These are phyloP conservation scores for Stylosanthes scabra DNA, from an alignment of 331 rosid species.

Conservation along the genomic window DNA sequence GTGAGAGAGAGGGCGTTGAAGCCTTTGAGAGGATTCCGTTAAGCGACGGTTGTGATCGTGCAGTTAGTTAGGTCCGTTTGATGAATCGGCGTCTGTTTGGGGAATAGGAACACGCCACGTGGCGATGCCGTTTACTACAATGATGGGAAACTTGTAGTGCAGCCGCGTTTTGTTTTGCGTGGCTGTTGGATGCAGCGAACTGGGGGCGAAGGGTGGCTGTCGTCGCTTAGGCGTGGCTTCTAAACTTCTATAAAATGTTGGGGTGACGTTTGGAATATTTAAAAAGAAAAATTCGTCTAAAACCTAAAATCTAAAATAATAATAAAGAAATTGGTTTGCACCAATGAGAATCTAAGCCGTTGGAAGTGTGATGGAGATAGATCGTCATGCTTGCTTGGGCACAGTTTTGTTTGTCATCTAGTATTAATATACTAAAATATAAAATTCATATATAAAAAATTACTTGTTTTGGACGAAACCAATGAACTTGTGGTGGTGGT, in stretches of 20 bases:
- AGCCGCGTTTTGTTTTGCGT: background rate
- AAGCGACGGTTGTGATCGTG: background rate
- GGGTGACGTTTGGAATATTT: background rate
- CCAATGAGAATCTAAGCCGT: background rate
- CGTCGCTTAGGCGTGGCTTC: background rate
- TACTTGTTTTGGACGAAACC: background rate
- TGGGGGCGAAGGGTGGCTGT: slow-evolving; percentile 14
- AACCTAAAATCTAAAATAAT: background rate
- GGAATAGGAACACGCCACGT: slow-evolving; percentile 4
- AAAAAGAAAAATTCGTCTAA: background rate
- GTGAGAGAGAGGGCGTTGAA: slow-evolving; percentile 6
- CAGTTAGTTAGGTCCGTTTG: slow-evolving; percentile 3
- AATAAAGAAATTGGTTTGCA: background rate
- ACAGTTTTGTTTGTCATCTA: background rate
- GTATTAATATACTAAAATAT: background rate
- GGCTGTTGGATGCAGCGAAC: slow-evolving; percentile 37
- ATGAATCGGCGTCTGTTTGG: background rate
- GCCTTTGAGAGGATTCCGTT: background rate
- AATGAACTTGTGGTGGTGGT: background rate
- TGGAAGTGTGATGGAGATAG: background rate
- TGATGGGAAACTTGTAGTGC: background rate
- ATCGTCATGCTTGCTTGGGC: background rate
- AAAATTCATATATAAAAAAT: background rate
- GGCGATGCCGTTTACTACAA: background rate
- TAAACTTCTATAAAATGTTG: background rate